Evolutionary conservation across 2,329 filamentous ascomycete species (phyloP).

Genomic region (Penicillium sp.): DNA sequence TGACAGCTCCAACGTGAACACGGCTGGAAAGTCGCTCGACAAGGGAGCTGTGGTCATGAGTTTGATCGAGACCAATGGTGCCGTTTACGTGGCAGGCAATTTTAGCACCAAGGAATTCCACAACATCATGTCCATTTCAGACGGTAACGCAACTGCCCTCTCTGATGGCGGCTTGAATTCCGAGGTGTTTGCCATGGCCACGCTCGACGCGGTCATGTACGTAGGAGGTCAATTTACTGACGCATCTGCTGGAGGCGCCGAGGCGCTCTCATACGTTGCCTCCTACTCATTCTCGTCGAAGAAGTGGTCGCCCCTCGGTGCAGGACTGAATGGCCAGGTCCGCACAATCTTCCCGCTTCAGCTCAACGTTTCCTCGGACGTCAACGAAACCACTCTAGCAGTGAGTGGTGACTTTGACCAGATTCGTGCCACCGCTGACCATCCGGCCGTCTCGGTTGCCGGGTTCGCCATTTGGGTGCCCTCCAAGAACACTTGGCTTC

Average conservation of each 20-base stretch:
- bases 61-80: slow-evolving; percentile 59
- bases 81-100: slow-evolving; percentile 74
- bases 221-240: slow-evolving; percentile 81
- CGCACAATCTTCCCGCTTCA: slow-evolving; percentile 66
- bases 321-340: slow-evolving; percentile 77
- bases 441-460: slow-evolving; percentile 54
- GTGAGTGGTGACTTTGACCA: slow-evolving; percentile 74
- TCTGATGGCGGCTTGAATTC: slow-evolving; percentile 72
- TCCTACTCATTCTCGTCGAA: slow-evolving; percentile 64
- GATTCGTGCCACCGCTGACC: slow-evolving; percentile 60
- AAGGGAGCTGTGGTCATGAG: slow-evolving; percentile 61
- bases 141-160: slow-evolving; percentile 56
- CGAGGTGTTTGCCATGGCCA: slow-evolving; percentile 65
- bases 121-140: slow-evolving; percentile 71
- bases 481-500: slow-evolving; percentile 77
- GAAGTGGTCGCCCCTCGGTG: slow-evolving; percentile 72
- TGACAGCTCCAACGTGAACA: slow-evolving; percentile 66
- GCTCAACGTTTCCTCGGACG: slow-evolving; percentile 67
- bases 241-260: slow-evolving; percentile 55
- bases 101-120: slow-evolving; percentile 63
- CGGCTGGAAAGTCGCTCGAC: slow-evolving; percentile 65
- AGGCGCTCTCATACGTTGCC: slow-evolving; percentile 69
- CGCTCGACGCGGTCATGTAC: slow-evolving; percentile 63
- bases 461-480: slow-evolving; percentile 92
- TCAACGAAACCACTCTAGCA: slow-evolving; percentile 66